Base-by-base conservation (phyloP, 495 filamentous ascomycete species). In the Daldinia loculata region DNA sequence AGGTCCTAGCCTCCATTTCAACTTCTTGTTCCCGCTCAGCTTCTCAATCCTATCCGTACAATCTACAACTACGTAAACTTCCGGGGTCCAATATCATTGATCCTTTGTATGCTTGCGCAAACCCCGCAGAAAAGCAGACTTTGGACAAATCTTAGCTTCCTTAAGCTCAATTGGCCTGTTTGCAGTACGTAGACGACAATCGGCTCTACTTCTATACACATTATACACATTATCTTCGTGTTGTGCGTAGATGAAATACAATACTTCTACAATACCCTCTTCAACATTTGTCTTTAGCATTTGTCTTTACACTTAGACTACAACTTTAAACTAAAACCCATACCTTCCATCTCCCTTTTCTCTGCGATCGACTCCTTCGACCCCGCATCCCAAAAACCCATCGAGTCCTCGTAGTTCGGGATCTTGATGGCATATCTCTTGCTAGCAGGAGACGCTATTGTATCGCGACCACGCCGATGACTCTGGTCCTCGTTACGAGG, bases 371-470 rank as follows among this genome's bases (percentile, higher is more conserved):
- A 58, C 63, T 29, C 38, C 27, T 48, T 51, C 69, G 66, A 51
- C 55, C 57, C 67, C 66, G 50, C 45, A 73, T 59, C 36, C 39
- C 45, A 9, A 38, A 65, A 24, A 15, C 7, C 74, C 76, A 73
- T 76, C 74, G 74, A 76, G 71, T 69, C 69, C 74, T 76, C 63
- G n/a, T 69, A 70, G 59, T 72, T 74, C 63, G 76, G 74, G 70
- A 78, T 79, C 82, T 88, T 88, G 78, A 90, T 90, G 89, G 87
- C 88, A 83, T 82, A 83, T 80, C 81, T 74, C 80, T 86, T 82
- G 83, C 76, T 82, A 79, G 75, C 75, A 75, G 74, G 80, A 78
- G 81, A 84, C 82, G 80, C 75, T 71, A 76, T 52, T 74, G 80
- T 83, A 83, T 84, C 83, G 83, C 86, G 82, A 86, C 82, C 80